Conservation (phyloP, 257 asterid genomes). For the Solanum pinnatisectum region DNA sequence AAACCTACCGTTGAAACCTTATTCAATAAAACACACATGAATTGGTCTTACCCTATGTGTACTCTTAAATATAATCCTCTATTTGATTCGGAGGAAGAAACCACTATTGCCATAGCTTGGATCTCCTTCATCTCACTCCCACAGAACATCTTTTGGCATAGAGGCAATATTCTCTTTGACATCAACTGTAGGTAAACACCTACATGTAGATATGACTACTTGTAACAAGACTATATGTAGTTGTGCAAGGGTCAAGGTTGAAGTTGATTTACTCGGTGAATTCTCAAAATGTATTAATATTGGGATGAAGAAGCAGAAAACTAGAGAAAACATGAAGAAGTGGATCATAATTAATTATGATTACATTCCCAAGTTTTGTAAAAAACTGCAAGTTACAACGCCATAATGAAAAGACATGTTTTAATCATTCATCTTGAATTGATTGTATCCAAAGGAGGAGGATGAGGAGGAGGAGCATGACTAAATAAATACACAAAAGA, state of each 20-base stretch:
- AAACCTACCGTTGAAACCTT: background rate
- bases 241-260: background rate
- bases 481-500: background rate
- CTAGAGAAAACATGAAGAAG: background rate
- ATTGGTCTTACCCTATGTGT: background rate
- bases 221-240: background rate
- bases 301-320: background rate
- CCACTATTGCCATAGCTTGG: background rate
- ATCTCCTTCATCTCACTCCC: background rate
- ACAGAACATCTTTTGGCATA: background rate
- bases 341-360: background rate
- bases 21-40: no score
- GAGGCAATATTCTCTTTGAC: background rate
- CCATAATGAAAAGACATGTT: no score
- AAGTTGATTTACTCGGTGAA: background rate
- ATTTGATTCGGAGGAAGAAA: background rate
- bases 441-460: background rate
- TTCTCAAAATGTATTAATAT: background rate
- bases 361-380: background rate
- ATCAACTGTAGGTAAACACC: background rate
- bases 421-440: background rate
- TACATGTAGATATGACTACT: background rate
- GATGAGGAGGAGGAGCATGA: background rate
- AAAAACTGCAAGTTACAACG: background rate
- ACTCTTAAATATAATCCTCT: background rate